phyloP scores from a whole-genome alignment of 83 land plant genomes.

The Picea abies region DNA sequence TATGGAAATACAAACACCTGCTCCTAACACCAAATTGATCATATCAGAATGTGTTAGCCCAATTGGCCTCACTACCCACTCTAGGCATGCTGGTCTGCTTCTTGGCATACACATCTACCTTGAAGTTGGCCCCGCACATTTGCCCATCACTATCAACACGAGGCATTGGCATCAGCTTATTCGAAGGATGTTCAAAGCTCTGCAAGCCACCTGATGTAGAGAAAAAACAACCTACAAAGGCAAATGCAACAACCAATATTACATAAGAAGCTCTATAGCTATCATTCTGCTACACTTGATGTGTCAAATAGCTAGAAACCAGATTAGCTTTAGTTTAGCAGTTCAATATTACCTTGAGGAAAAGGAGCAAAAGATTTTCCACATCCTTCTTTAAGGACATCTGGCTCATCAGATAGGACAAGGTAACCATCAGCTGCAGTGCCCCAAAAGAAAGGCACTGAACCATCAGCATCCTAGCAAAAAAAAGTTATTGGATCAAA shows the following conservation, averaged over 20 bases:
- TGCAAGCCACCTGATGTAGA: neutral
- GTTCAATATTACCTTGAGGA: slow-evolving; percentile 54
- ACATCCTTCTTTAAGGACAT: too few species aligned
- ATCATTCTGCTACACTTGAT: neutral
- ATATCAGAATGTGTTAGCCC: slow-evolving; percentile 48
- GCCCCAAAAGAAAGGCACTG: too few species aligned
- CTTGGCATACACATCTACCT: too few species aligned
- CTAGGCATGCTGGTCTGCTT: too few species aligned
- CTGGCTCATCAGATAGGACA: too few species aligned
- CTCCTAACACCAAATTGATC: too few species aligned
- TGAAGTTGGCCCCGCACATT: too few species aligned
- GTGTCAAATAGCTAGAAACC: neutral
- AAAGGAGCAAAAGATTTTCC: slow-evolving; percentile 95
- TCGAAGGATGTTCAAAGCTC: neutral
- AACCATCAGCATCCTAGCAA: slow-evolving; percentile 76
- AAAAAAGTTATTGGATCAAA: neutral
- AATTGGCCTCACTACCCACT: slow-evolving; percentile 30
- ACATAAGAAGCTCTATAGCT: neutral
- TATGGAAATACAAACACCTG: too few species aligned
- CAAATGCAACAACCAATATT: too few species aligned
- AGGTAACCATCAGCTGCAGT: too few species aligned
- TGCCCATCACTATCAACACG: too few species aligned
- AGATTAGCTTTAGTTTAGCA: neutral
- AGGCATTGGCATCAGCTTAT: slow-evolving; percentile 46
- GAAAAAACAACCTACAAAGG: neutral